Evolutionary conservation across 2,329 filamentous ascomycete genomes (phyloP), one percentile per base, ranked within the genome.

Genomic region (Acephala macrosclerotiorum): DNA sequence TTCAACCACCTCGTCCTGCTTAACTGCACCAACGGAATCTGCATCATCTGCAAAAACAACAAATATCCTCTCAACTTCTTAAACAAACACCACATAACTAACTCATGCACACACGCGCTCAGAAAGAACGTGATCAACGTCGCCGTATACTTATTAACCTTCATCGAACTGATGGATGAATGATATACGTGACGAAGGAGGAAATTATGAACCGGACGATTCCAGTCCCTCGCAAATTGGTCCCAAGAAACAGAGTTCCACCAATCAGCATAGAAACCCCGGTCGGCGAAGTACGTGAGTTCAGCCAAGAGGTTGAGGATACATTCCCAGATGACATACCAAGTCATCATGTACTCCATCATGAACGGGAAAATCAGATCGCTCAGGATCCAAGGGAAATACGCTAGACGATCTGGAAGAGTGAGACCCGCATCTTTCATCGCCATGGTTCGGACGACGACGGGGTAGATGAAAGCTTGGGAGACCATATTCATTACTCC

Each of bases 241-340:
- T 94, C 91, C 86, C 89, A 93, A 0, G 85, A 87, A 2, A 86
- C 61, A 9, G 49, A 58, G 14, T 66, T 66, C 65, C 65, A 66
- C 87, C 87, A 89, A 58, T 84, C 83, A 45, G 84, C 83, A 72
- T 89, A 89, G 77, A 94, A 94, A 67, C 87, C 89, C 56, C 91
- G 86, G 75, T 94, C 92, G 4, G 91, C 91, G 75, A 94, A 95
- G 68, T 84, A 83, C 0, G 91, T 94, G 63, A 94, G 76, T 77
- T 95, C 92, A 3, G 91, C 92, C 25, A 94, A 81, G 16, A 92
- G 85, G 76, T 94, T 94, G 66, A 94, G 81, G 40, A 90, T 85
- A 2, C 87, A 87, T 76, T 91, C 88, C 92, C 92, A 95, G 70
- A 94, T 94, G 33, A 95, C 84, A 76, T 94, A 94, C 89, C 91